phyloP scores from a whole-genome alignment of 352 stramenopile species.

The Pythium brachiatum region DNA sequence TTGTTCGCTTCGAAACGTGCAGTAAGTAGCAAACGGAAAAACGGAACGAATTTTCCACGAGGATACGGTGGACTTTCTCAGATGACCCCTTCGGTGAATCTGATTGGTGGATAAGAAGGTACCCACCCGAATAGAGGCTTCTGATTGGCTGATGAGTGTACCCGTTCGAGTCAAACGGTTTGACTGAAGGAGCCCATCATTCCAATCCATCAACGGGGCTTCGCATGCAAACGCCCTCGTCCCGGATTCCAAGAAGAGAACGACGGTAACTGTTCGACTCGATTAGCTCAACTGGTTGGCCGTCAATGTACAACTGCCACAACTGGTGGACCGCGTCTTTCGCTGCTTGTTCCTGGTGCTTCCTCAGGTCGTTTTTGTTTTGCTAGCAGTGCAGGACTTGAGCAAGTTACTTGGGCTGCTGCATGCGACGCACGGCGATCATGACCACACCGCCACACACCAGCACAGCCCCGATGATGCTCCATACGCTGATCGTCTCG shows the following conservation, averaged over 20 bases:
- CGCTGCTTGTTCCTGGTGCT: too few relatives aligned
- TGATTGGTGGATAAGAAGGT: neutral
- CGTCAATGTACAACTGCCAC: neutral
- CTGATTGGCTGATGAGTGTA: neutral
- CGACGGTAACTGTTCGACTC: too few relatives aligned
- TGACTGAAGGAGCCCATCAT: neutral
- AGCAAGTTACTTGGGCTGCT: neutral
- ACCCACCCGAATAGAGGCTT: neutral
- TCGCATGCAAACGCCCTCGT: neutral
- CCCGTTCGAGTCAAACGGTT: too few relatives aligned
- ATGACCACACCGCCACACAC: conserved; percentile 34
- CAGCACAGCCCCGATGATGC: conserved; percentile 33
- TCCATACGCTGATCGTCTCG: conserved; percentile 43
- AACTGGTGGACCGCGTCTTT: neutral
- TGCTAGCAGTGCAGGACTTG: too few relatives aligned
- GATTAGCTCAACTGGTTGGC: neutral
- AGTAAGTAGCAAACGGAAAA: too few relatives aligned
- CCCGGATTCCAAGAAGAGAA: neutral
- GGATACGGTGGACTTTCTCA: neutral
- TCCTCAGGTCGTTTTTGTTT: too few relatives aligned
- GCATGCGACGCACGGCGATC: conserved; percentile 29
- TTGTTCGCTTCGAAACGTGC: too few relatives aligned
- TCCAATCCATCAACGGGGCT: neutral
- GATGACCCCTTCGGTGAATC: neutral
- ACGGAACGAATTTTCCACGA: neutral